phyloP scores from a whole-genome alignment of 345 rosid genomes.

The Populus deltoides region DNA sequence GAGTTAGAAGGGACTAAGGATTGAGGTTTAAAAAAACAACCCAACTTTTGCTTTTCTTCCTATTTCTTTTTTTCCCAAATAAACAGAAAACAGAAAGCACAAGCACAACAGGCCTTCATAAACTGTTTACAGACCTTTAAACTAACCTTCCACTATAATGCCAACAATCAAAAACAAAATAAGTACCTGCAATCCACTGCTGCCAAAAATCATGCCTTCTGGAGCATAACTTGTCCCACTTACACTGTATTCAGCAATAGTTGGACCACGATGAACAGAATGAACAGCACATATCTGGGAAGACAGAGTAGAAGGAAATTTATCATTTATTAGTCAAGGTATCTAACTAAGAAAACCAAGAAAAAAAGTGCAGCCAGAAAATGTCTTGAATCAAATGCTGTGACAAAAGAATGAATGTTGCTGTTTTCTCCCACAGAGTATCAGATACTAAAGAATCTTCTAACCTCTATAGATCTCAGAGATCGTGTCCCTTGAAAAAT shows the following conservation, averaged over 20 bases:
- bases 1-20: not conserved
- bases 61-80: not conserved
- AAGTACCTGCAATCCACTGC: slow-evolving; percentile 63
- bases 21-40: not conserved
- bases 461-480: not conserved
- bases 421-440: not conserved
- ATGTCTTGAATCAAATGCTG: not conserved
- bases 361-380: not conserved
- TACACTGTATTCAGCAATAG: slow-evolving; percentile 67
- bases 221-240: slow-evolving; percentile 98
- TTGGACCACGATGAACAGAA: slow-evolving; percentile 62
- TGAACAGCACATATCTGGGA: slow-evolving; percentile 81
- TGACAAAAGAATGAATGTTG: not conserved
- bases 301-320: slow-evolving; percentile 16
- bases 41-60: not conserved
- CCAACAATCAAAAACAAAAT: slow-evolving; percentile 7
- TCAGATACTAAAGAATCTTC: not conserved
- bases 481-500: too few relatives aligned
- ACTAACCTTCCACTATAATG: not conserved
- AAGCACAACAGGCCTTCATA: not conserved
- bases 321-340: not conserved
- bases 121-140: not conserved
- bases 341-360: not conserved
- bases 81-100: not conserved
- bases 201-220: slow-evolving; percentile 77